A percentile compares a stretch with the other conserved stretches of the same genome.
Evolutionary conservation across 768 basidiomycete genomes (phyloP).

Genomic region (Sarcodon sp.): DNA sequence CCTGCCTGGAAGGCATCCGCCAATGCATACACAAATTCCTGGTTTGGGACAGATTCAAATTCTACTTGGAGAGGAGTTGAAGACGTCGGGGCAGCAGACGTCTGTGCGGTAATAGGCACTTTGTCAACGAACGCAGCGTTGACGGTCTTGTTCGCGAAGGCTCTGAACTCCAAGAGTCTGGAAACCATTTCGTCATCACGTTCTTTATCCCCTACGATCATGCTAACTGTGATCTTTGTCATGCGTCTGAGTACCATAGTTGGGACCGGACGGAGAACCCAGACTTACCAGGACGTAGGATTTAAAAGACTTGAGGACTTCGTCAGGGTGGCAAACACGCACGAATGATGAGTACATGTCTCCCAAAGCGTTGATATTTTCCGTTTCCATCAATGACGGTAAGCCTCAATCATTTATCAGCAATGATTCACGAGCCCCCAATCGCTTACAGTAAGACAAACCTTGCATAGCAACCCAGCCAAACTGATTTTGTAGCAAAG

Average conservation of each 20-base stretch:
- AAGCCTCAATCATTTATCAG: slow-evolving; percentile 27
- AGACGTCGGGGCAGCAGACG: slow-evolving; percentile 13
- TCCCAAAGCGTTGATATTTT: slow-evolving; percentile 28
- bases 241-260: not conserved
- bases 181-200: slow-evolving; percentile 73
- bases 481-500: slow-evolving; percentile 30
- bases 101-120: slow-evolving; percentile 18
- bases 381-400: slow-evolving; percentile 33
- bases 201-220: slow-evolving; percentile 50
- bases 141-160: slow-evolving; percentile 38
- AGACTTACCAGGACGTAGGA: slow-evolving; percentile 40
- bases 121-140: slow-evolving; percentile 38
- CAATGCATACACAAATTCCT: slow-evolving; percentile 54
- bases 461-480: slow-evolving; percentile 32
- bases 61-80: slow-evolving; percentile 2
- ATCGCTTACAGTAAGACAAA: slow-evolving; percentile 4
- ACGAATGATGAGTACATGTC: slow-evolving; percentile 51
- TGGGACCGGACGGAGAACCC: not conserved
- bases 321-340: slow-evolving; percentile 39
- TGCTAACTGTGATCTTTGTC: slow-evolving; percentile 37
- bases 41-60: slow-evolving; percentile 24
- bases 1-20: slow-evolving; percentile 60
- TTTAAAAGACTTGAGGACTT: slow-evolving; percentile 50
- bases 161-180: slow-evolving; percentile 55
- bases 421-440: not conserved